These are phyloP conservation scores for Ascochyta viciae-villosae DNA, from an alignment of 2,329 filamentous ascomycete genomes.

Conservation along the genomic window DNA sequence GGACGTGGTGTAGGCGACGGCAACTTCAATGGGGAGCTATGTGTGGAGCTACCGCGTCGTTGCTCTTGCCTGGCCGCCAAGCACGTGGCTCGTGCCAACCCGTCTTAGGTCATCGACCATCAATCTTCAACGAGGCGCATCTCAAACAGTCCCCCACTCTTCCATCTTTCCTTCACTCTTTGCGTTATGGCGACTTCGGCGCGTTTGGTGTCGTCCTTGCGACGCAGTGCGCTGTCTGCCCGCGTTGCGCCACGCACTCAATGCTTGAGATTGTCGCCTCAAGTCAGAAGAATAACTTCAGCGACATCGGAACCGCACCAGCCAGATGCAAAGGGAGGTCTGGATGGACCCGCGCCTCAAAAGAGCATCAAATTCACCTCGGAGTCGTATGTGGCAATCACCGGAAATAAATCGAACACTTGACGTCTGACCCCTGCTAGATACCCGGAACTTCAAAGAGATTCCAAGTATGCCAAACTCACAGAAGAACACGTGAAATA, in stretches of 20 bases:
- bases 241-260: conserved; percentile 30
- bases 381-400: conserved; percentile 65
- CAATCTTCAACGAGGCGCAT: conserved; percentile 25
- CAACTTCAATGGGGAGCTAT: conserved; percentile 40
- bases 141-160: conserved; percentile 27
- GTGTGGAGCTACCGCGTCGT: conserved; percentile 48
- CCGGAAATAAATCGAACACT: background rate
- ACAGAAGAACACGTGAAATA: conserved; percentile 79
- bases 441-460: conserved; percentile 82
- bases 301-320: conserved; percentile 53
- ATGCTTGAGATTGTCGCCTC: conserved; percentile 35
- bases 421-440: conserved; percentile 29
- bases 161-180: conserved; percentile 26
- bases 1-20: conserved; percentile 27
- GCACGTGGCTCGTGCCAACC: conserved; percentile 34
- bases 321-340: conserved; percentile 43
- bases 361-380: conserved; percentile 76
- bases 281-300: conserved; percentile 49
- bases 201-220: conserved; percentile 43
- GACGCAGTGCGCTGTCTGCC: conserved; percentile 39
- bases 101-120: conserved; percentile 36
- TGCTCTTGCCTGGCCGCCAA: conserved; percentile 48
- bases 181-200: conserved; percentile 44
- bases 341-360: conserved; percentile 45
- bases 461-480: conserved; percentile 75